Base-by-base conservation (phyloP, 176 grass and related monocot species). In the Lolium multiflorum region DNA sequence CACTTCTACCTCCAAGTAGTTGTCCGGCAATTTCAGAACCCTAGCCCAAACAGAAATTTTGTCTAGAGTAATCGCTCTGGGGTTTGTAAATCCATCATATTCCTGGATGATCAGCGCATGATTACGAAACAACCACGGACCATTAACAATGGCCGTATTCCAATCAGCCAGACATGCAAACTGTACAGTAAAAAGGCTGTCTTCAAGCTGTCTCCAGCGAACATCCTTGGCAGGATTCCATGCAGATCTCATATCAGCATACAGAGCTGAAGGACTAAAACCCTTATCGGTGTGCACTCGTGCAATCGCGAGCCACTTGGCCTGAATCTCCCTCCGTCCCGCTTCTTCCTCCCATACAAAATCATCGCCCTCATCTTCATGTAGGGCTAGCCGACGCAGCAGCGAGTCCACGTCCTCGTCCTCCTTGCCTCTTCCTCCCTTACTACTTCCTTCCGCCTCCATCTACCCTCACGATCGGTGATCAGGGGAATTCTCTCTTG, bases 321-420 rank as follows among this genome's bases (percentile, higher is more conserved):
- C 17, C 54, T 56, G 5, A 0, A 56, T 6, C 0, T 56, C 17
- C 0, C 1, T 6, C 1, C 1, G 16, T 4, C 6, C 17, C 16
- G 1, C 54, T 0, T 0, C 16, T 0, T 56, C 54, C 6, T 56
- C 54, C 54, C 54, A 56, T 0, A 56, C 54, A 1, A 56, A 56
- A 0, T 7, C 54, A 2, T 56, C 54, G 0, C 54, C 54, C 0
- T 56, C 54, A 2, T 56, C 54, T 6, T 56, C 54, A 56, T 56
- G 54, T 0, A 56, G 5, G 1, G 17, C 54, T 16, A 56, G 5
- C 0, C 54, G 16, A 1, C 44, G 44, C 5, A 47, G 44, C 44
- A 47, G 1, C 44, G 44, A 47, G 1, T 47, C 44, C 7, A 47
- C 44, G 7, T 47, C 44, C 44, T 47, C 44, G 0, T 47, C 44